A percentile compares a stretch with the other conserved stretches of the same genome.
Conservation (phyloP, 805 yeast genomes). For the Metschnikowia peoriensis region DNA sequence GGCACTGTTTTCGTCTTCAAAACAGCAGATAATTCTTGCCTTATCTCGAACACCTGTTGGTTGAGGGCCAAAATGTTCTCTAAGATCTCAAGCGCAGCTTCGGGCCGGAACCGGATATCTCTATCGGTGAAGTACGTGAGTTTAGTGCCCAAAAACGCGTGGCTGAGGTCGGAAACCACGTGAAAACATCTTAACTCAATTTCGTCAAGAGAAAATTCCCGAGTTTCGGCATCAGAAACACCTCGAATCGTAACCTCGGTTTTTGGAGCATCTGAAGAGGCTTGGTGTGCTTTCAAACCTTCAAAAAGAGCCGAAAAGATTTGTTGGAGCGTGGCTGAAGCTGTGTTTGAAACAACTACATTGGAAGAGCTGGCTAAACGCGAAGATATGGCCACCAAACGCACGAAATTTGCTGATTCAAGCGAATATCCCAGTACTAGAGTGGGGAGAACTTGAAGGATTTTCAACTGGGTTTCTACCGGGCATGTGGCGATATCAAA, state of each 20-base stretch:
- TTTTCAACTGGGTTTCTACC: slow-evolving; percentile 79
- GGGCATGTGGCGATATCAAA: slow-evolving; percentile 75
- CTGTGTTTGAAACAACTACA: slow-evolving; percentile 81
- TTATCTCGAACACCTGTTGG: slow-evolving; percentile 49
- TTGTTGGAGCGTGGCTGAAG: slow-evolving; percentile 91
- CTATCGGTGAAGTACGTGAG: slow-evolving; percentile 52
- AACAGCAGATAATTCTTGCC: slow-evolving; percentile 63
- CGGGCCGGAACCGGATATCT: slow-evolving; percentile 53
- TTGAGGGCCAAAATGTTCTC: slow-evolving; percentile 77
- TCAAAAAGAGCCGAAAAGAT: slow-evolving; percentile 78
- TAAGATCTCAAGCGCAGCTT: slow-evolving; percentile 74
- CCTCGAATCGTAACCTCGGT: neutral
- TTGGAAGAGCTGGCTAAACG: slow-evolving; percentile 64
- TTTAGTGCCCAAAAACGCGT: slow-evolving; percentile 55
- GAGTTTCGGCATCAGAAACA: neutral
- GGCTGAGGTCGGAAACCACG: slow-evolving; percentile 71
- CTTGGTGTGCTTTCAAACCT: slow-evolving; percentile 28
- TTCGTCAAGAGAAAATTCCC: slow-evolving; percentile 35
- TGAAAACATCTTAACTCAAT: slow-evolving; percentile 68
- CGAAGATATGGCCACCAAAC: slow-evolving; percentile 66
- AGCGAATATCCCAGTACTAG: slow-evolving; percentile 62
- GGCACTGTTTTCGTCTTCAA: slow-evolving; percentile 74
- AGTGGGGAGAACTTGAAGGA: slow-evolving; percentile 78
- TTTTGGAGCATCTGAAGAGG: neutral
- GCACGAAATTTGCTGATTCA: slow-evolving; percentile 42